These are phyloP conservation scores for Xanthoconium stramineum DNA, from an alignment of 768 basidiomycete genomes.

Conservation along the genomic window DNA sequence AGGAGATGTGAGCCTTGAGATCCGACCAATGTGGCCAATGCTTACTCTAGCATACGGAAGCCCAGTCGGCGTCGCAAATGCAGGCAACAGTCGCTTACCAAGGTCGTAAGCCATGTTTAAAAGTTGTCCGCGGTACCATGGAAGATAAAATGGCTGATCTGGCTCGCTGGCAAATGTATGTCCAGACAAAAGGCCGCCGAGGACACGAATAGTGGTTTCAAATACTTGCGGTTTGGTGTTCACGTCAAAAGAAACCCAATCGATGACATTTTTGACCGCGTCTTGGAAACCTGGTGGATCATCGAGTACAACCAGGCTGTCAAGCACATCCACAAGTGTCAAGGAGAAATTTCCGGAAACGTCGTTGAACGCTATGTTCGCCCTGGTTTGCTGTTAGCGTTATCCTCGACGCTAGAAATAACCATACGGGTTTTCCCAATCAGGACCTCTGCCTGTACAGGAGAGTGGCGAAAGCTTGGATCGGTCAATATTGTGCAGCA, in stretches of 20 bases:
- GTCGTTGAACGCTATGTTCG: constrained; percentile 82
- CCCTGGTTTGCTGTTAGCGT: constrained; percentile 33
- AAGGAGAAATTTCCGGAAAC: constrained; percentile 93
- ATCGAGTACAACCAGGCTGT: constrained; percentile 85
- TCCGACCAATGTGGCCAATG: background rate
- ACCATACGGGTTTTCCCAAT: constrained; percentile 78
- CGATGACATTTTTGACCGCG: constrained; percentile 80
- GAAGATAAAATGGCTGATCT: constrained; percentile 66
- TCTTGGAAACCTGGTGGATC: constrained; percentile 76
- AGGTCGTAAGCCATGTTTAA: constrained; percentile 83
- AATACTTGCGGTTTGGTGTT: constrained; percentile 98
- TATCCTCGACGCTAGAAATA: constrained; percentile 5
- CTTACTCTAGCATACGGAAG: constrained; percentile 85
- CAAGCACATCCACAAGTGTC: constrained; percentile 79
- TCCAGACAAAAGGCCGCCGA: constrained; percentile 86
- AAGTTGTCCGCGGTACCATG: constrained; percentile 83
- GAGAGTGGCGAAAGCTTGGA: constrained; percentile 80
- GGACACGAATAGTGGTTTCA: constrained; percentile 91
- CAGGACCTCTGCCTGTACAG: constrained; percentile 84
- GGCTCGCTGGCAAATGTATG: constrained; percentile 75
- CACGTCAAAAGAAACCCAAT: constrained; percentile 86
- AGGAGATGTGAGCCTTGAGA: background rate
- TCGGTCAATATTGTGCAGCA: constrained; percentile 14
- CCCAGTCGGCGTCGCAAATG: constrained; percentile 89
- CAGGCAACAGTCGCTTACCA: constrained; percentile 81